A percentile compares a stretch with the other conserved stretches of the same genome.
phyloP scores from a whole-genome alignment of 306 rosid species.

The Casuarina equisetifolia region DNA sequence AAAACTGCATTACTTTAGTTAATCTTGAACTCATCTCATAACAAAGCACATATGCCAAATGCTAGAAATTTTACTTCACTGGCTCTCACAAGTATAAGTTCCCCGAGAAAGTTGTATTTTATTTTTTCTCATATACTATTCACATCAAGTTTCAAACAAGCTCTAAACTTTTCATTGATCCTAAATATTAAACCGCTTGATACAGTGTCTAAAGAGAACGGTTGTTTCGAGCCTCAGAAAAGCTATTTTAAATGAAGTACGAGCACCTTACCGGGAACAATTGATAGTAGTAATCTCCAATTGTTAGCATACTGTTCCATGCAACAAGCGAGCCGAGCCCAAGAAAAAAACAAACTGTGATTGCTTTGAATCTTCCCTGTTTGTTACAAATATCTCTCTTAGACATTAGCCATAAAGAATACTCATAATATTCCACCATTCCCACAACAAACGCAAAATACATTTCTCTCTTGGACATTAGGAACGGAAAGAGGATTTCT shows the following conservation, averaged over 20 bases:
- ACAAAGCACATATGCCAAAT: background rate
- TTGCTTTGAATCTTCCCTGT: slow-evolving; percentile 72
- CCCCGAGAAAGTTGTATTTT: too few relatives aligned
- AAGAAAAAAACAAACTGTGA: slow-evolving; percentile 69
- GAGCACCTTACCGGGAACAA: slow-evolving; percentile 63
- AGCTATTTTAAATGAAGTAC: slow-evolving; percentile 5
- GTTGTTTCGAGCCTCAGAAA: background rate
- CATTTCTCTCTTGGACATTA: too few relatives aligned
- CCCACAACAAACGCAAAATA: background rate
- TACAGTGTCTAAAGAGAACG: background rate
- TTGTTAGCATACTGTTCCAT: slow-evolving; percentile 78
- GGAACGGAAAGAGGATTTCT: background rate
- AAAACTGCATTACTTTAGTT: slow-evolving; percentile 16
- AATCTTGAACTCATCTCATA: background rate
- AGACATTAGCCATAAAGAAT: background rate
- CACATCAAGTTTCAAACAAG: too few relatives aligned
- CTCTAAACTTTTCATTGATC: too few relatives aligned
- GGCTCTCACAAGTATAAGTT: too few relatives aligned
- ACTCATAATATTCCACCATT: background rate
- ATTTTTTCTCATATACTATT: too few relatives aligned
- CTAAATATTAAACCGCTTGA: background rate
- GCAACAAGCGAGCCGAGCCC: slow-evolving; percentile 81
- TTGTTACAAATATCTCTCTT: background rate
- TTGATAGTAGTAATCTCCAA: slow-evolving; percentile 73
- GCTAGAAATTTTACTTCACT: too few relatives aligned